A percentile compares a stretch with the other conserved stretches of the same genome.
Conservation (phyloP, 2,329 filamentous ascomycete species). For the Ophiostoma pallidulum region DNA sequence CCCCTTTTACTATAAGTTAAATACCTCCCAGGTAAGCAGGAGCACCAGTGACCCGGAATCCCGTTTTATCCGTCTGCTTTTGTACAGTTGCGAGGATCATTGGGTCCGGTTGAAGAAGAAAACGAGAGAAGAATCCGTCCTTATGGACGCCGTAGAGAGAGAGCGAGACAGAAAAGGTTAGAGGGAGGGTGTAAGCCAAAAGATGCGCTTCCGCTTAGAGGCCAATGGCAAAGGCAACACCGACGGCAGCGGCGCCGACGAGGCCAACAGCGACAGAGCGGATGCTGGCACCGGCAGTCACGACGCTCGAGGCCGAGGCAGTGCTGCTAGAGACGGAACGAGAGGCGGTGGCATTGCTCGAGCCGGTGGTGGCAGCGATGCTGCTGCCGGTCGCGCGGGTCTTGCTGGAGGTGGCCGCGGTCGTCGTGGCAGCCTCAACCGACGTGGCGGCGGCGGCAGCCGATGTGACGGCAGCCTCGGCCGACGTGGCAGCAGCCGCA, state of each 20-base stretch:
- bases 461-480: background rate
- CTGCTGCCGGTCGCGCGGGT: background rate
- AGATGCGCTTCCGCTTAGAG: slow-evolving; percentile 11
- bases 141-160: too few relatives aligned
- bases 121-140: too few relatives aligned
- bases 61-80: too few relatives aligned
- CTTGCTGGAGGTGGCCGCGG: background rate
- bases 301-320: slow-evolving; percentile 4
- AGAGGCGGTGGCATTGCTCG: background rate
- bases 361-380: background rate
- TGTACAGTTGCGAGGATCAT: too few relatives aligned
- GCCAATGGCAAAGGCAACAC: slow-evolving; percentile 11
- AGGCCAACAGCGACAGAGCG: slow-evolving; percentile 9
- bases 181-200: too few relatives aligned
- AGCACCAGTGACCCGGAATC: too few relatives aligned
- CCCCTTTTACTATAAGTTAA: too few relatives aligned
- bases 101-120: too few relatives aligned
- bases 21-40: too few relatives aligned
- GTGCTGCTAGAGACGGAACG: background rate
- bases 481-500: background rate
- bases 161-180: too few relatives aligned
- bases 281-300: slow-evolving; percentile 15
- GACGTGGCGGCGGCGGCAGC: background rate
- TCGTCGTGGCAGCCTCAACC: background rate
- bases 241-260: slow-evolving; percentile 11